Conservation (phyloP, 139 green algal genomes). For the Diplosphaera chodatii region DNA sequence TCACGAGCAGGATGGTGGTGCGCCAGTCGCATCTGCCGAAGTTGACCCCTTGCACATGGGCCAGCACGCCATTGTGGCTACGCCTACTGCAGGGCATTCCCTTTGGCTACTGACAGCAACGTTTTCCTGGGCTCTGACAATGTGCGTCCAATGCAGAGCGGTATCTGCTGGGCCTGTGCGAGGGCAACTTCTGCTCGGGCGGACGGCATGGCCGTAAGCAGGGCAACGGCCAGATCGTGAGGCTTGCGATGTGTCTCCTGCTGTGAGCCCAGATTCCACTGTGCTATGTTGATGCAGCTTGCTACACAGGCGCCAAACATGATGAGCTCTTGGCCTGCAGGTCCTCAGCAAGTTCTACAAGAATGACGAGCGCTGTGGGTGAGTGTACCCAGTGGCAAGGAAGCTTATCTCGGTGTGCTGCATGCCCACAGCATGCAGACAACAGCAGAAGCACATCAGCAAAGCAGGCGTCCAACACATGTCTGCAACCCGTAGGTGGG, state of each 20-base stretch:
- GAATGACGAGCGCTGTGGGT: constrained; percentile 8
- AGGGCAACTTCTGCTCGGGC: constrained; percentile 38
- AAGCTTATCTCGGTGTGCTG: background rate
- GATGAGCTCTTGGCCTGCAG: too few relatives aligned
- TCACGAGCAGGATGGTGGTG: constrained; percentile 7
- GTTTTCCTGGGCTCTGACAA: too few relatives aligned
- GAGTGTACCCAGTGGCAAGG: background rate
- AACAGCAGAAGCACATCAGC: too few relatives aligned
- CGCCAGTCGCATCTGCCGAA: background rate
- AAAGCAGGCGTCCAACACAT: too few relatives aligned
- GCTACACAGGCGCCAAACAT: too few relatives aligned
- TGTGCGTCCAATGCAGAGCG: constrained; percentile 1
- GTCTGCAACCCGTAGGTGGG: constrained; percentile 32
- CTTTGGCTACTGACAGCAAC: too few relatives aligned
- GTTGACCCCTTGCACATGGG: too few relatives aligned
- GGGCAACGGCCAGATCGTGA: constrained; percentile 34
- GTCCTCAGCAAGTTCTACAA: constrained; percentile 13
- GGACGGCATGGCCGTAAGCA: constrained; percentile 14
- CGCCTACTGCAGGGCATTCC: too few relatives aligned
- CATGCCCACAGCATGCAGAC: background rate
- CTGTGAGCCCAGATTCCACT: too few relatives aligned
- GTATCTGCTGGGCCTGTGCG: constrained; percentile 37
- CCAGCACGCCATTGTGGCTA: too few relatives aligned
- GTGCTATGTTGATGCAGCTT: too few relatives aligned
- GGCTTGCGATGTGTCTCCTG: too few relatives aligned